Base-by-base conservation (phyloP, 2,329 filamentous ascomycete genomes). In the Fusarium verticillioides region DNA sequence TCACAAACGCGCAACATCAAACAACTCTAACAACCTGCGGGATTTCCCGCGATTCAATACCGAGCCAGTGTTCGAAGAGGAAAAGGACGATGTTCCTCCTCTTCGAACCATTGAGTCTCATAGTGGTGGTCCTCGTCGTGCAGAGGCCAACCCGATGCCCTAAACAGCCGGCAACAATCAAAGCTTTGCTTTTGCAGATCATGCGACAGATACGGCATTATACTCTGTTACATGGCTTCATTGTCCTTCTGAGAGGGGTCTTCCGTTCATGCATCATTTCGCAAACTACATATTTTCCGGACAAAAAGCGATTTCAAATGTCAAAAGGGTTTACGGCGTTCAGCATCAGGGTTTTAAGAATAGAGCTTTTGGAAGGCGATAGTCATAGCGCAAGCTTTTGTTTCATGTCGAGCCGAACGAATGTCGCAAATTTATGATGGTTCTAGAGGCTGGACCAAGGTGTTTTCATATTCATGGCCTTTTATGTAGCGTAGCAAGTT, bases 1-100 rank as follows among this genome's bases (percentile, higher is more conserved):
- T 5, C 79, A 79, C 50, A 78, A 75, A 46, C 77, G 79, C 28
- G 70, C 66, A 19, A 72, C 67, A 13, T 83, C 82, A 9, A 75
- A 60, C 18, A 75, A 69, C n/a, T 83, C 82, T 10, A 74, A 60
- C 15, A 73, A 76, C 19, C 73, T 75, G 12, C 70, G 74, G 23
- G 56, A 64, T 19, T 78, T 78, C 15, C 67, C 67, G 36, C 75
- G 77, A 39, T 69, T 72, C 36, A 74, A 78, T 19, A 78, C 80
- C 8, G 77, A 80, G 36, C 79, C 79, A 10, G 64, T 64, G 12
- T 60, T 52, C 15, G 79, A 80, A 7, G 75, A 79, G 21, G 79
- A 79, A 10, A 77, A 71, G 26, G 77, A 76, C 30, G 75, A 78
- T 26, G 60, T 81, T 34, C 70, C 76, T 30, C 77, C 76, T 4